Conservation (phyloP, 495 filamentous ascomycete genomes). For the Lophiotrema nucula region DNA sequence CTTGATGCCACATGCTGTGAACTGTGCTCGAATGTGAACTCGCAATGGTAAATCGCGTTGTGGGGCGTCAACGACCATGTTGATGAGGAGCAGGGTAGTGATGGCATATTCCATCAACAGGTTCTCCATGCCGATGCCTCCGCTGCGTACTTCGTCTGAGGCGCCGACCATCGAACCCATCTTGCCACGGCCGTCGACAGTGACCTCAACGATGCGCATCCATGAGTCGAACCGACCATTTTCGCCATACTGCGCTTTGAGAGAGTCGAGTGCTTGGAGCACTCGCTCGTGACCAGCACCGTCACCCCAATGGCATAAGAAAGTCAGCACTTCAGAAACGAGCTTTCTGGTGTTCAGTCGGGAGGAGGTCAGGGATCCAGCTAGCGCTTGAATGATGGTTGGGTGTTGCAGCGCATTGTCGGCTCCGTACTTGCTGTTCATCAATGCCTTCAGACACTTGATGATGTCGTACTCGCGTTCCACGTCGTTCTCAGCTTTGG, state of each 20-base stretch:
- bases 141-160: slow-evolving; percentile 93
- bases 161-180: slow-evolving; percentile 97
- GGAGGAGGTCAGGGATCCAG: slow-evolving; percentile 82
- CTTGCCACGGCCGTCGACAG: slow-evolving; percentile 93
- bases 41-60: slow-evolving; percentile 86
- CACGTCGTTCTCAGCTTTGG: slow-evolving; percentile 74
- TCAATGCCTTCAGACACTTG: slow-evolving; percentile 93
- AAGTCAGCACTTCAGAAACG: slow-evolving; percentile 94
- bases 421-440: slow-evolving; percentile 99
- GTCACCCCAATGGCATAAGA: slow-evolving; percentile 93
- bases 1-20: slow-evolving; percentile 93
- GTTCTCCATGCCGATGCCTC: slow-evolving; percentile 98
- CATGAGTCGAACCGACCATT: slow-evolving; percentile 97
- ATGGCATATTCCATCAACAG: slow-evolving; percentile 98
- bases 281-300: slow-evolving; percentile 95
- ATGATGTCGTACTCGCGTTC: slow-evolving; percentile 97
- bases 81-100: slow-evolving; percentile 89
- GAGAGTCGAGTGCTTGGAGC: slow-evolving; percentile 85
- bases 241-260: slow-evolving; percentile 85
- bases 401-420: slow-evolving; percentile 94
- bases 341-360: slow-evolving; percentile 90
- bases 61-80: slow-evolving; percentile 92
- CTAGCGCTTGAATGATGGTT: slow-evolving; percentile 82
- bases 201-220: slow-evolving; percentile 98
- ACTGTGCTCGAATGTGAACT: slow-evolving; percentile 92